Evolutionary conservation across 2,329 filamentous ascomycete species (phyloP).

Genomic region (Ceratocystis papillata): DNA sequence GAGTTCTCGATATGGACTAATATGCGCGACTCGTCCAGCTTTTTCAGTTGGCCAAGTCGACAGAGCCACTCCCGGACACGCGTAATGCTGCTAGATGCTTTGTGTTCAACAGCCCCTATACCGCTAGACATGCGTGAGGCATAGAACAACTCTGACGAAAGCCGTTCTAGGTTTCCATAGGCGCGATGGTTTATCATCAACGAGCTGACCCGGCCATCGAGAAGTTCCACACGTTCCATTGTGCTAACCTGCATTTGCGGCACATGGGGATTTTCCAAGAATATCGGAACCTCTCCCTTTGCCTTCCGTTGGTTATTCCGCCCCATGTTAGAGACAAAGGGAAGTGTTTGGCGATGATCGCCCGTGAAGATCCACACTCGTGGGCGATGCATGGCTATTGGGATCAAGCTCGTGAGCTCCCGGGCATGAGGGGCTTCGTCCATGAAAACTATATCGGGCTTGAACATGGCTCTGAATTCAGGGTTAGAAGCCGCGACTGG

Average conservation of each 20-base stretch:
- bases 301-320: neutral
- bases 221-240: slow-evolving; percentile 34
- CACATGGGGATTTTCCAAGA: slow-evolving; percentile 30
- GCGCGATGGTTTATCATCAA: slow-evolving; percentile 34
- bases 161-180: slow-evolving; percentile 33
- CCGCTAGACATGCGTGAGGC: slow-evolving; percentile 31
- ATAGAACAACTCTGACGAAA: slow-evolving; percentile 38
- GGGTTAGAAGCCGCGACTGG: slow-evolving; percentile 35
- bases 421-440: slow-evolving; percentile 51
- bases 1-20: slow-evolving; percentile 31
- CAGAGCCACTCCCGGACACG: slow-evolving; percentile 31
- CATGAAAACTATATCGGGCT: slow-evolving; percentile 75
- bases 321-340: slow-evolving; percentile 32
- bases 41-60: slow-evolving; percentile 25
- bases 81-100: slow-evolving; percentile 27
- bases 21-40: slow-evolving; percentile 32
- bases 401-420: slow-evolving; percentile 38
- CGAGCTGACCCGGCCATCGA: slow-evolving; percentile 30
- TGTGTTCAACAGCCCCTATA: slow-evolving; percentile 27
- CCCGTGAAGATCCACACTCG: slow-evolving; percentile 38
- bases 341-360: slow-evolving; percentile 37
- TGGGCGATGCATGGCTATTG: slow-evolving; percentile 36
- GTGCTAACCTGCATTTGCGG: slow-evolving; percentile 32
- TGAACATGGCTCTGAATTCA: slow-evolving; percentile 44
- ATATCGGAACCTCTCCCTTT: neutral